phyloP scores from a whole-genome alignment of 2,329 filamentous ascomycete species.

The Xylariaceae sp. region DNA sequence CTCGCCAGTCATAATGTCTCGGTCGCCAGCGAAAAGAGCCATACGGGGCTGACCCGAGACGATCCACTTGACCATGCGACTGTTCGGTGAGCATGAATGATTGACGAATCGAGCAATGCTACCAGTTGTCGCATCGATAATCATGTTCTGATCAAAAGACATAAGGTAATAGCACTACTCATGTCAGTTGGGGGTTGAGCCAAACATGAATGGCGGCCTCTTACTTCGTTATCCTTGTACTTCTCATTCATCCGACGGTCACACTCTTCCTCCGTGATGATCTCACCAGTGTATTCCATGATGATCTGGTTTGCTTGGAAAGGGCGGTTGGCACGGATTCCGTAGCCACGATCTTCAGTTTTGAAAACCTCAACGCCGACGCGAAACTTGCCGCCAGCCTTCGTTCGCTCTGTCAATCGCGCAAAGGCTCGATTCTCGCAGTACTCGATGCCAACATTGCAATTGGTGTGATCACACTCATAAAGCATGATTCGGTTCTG shows the following conservation, averaged over 20 bases:
- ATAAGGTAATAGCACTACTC: constrained; percentile 91
- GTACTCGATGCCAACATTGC: constrained; percentile 65
- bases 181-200: neutral
- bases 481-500: constrained; percentile 97
- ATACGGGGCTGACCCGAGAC: constrained; percentile 91
- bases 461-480: constrained; percentile 90
- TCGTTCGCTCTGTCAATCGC: constrained; percentile 68
- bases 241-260: constrained; percentile 88
- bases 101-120: constrained; percentile 98
- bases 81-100: constrained; percentile 94
- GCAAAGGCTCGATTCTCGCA: constrained; percentile 90
- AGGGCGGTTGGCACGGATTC: constrained; percentile 82
- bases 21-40: constrained; percentile 90
- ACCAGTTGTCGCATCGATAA: constrained; percentile 93
- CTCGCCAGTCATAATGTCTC: constrained; percentile 87
- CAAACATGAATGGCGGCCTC: constrained; percentile 20
- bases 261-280: constrained; percentile 92
- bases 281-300: constrained; percentile 96
- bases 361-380: constrained; percentile 94
- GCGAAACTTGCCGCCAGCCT: constrained; percentile 78
- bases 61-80: constrained; percentile 97
- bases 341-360: constrained; percentile 82
- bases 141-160: constrained; percentile 98
- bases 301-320: constrained; percentile 93
- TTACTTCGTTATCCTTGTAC: constrained; percentile 89